Evolutionary conservation across 2,329 filamentous ascomycete genomes (phyloP).

Genomic region (Pseudogymnoascus sp.): DNA sequence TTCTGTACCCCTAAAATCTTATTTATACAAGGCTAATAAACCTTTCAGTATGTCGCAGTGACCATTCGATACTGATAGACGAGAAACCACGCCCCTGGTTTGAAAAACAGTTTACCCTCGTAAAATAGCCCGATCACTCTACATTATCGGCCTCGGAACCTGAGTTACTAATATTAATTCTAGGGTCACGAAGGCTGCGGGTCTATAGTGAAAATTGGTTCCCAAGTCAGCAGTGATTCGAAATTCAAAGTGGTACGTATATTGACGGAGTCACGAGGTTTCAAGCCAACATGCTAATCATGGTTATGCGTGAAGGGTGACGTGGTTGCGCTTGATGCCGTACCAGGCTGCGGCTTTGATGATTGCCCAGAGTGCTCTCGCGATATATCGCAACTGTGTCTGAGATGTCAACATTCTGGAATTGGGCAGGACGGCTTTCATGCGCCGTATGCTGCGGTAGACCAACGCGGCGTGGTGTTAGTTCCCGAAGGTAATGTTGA

Average conservation of each 20-base stretch:
- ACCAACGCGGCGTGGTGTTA: not conserved
- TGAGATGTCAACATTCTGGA: constrained; percentile 32
- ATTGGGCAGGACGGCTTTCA: constrained; percentile 37
- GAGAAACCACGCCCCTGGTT: constrained; percentile 27
- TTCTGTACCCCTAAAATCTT: not conserved
- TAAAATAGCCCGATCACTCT: not conserved
- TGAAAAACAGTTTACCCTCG: constrained; percentile 22
- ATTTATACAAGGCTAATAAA: not conserved
- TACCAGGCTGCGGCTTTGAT: constrained; percentile 27
- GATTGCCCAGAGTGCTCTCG: constrained; percentile 33
- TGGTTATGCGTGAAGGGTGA: constrained; percentile 20
- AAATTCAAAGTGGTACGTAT: not conserved
- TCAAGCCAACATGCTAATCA: not conserved
- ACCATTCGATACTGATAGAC: constrained; percentile 25
- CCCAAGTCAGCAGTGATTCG: not conserved
- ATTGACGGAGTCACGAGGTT: not conserved
- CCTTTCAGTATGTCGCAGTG: constrained; percentile 27
- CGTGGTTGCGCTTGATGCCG: constrained; percentile 25
- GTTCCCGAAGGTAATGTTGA: not conserved
- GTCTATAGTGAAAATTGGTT: not conserved
- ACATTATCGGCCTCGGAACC: not conserved
- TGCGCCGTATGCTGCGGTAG: constrained; percentile 30
- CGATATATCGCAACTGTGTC: constrained; percentile 31
- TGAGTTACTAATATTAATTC: not conserved
- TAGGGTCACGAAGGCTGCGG: not conserved